phyloP scores from a whole-genome alignment of 371 early-diverging fungal genomes.

The Lichtheimia ornata region DNA sequence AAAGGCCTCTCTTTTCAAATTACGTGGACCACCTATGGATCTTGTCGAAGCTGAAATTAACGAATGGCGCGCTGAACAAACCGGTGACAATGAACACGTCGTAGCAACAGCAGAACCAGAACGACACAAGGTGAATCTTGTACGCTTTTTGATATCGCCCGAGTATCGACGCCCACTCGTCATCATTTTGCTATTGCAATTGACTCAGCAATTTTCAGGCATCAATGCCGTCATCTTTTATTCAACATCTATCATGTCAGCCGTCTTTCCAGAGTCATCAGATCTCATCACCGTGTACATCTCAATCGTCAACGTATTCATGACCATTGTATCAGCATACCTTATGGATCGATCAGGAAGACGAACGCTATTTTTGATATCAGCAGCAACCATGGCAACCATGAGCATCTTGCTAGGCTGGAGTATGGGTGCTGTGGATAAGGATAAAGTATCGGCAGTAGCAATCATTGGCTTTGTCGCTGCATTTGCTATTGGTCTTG shows the following conservation, averaged over 20 bases:
- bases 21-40: slow-evolving; percentile 53
- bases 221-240: slow-evolving; percentile 94
- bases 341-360: slow-evolving; percentile 87
- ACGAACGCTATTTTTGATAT: slow-evolving; percentile 72
- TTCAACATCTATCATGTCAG: slow-evolving; percentile 76
- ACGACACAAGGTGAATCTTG: slow-evolving; percentile 27
- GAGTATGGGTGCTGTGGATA: slow-evolving; percentile 49
- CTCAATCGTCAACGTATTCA: slow-evolving; percentile 75
- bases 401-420: slow-evolving; percentile 61
- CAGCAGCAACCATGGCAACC: slow-evolving; percentile 63
- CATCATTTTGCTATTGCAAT: slow-evolving; percentile 75
- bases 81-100: slow-evolving; percentile 9
- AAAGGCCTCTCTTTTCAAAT: slow-evolving; percentile 51
- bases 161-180: slow-evolving; percentile 63
- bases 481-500: slow-evolving; percentile 88
- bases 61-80: slow-evolving; percentile 59
- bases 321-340: slow-evolving; percentile 69
- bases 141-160: slow-evolving; percentile 40
- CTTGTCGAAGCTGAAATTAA: slow-evolving; percentile 67
- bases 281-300: slow-evolving; percentile 73
- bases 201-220: slow-evolving; percentile 87
- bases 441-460: slow-evolving; percentile 58
- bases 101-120: slow-evolving; percentile 7
- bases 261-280: slow-evolving; percentile 63
- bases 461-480: slow-evolving; percentile 80